Conservation (phyloP, 1,284 basidiomycete species). For the Wallemia ichthyophaga region DNA sequence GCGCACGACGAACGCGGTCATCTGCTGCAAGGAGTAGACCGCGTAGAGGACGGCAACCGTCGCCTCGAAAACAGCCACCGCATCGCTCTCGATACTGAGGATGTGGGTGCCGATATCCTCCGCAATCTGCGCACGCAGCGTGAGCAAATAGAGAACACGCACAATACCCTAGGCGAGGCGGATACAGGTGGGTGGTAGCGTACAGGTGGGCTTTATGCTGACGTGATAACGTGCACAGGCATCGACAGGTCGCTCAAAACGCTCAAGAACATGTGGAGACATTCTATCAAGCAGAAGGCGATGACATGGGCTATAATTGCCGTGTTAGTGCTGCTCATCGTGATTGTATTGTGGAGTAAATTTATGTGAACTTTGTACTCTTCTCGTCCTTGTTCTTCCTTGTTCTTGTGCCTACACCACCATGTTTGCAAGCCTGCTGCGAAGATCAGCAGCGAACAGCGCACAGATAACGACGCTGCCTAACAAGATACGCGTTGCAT, state of each 20-base stretch:
- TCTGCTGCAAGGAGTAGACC: background rate
- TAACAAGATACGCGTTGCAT: constrained; percentile 74
- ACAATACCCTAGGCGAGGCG: constrained; percentile 27
- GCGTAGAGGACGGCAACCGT: constrained; percentile 11
- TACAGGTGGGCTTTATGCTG: too few relatives aligned
- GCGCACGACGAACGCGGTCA: background rate
- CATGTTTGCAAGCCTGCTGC: background rate
- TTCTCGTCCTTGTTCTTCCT: background rate
- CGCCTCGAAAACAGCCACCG: constrained; percentile 69
- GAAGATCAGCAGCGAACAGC: too few relatives aligned
- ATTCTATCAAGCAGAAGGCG: background rate
- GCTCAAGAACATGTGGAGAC: background rate
- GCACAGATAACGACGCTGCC: constrained; percentile 43
- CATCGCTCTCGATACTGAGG: constrained; percentile 83
- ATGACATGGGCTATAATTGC: background rate
- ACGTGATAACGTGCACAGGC: background rate
- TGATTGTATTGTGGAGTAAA: background rate
- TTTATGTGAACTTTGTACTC: background rate
- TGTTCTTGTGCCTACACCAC: too few relatives aligned
- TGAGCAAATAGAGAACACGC: constrained; percentile 79
- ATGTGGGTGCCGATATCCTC: constrained; percentile 75
- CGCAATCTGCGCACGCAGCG: constrained; percentile 56
- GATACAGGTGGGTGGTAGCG: background rate
- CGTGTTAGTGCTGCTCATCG: background rate
- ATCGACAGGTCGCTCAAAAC: background rate